Base-by-base conservation (phyloP, 1,139 yeast species). In the Zygosaccharomyces pseudobailii region DNA sequence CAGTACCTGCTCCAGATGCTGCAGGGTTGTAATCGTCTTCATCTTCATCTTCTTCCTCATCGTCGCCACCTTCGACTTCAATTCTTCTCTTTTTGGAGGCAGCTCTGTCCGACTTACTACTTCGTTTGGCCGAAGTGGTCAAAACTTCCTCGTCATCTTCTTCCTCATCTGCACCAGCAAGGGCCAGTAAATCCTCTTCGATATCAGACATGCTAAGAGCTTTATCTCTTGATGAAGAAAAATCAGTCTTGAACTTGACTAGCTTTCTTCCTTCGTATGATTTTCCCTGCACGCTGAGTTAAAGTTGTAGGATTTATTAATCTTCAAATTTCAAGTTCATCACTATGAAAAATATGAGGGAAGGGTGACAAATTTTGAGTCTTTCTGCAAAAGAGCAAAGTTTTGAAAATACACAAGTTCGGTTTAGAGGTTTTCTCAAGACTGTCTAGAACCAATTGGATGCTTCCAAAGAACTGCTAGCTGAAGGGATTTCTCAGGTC, bases 111-210 rank as follows among this genome's bases (percentile, higher is more conserved):
- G 61, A 55, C 13, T 54, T 56, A 39, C 52, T 55, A 9, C 53
- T 51, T 45, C 66, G 56, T 44, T 60, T 63, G 32, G 57, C 54
- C 9, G 63, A 53, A 17, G 59, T 47, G 13, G 57, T 50, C 33
- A 62, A 54, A 7, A 60, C 64, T 38, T 65, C 67, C n/a, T 68
- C 71, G 24, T 68, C 67, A 8, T 59, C 71, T 22, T 62, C 70
- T 25, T 59, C 65, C 36, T 57, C 66, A 40, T 76, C 86, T 30
- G 83, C 87, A 48, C 95, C 96, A 32, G 96, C 97, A 56, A 89
- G 77, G 6, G 95, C 96, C 65, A 89, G 77, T 69, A 88, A 79
- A 74, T 88, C 96, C 64, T 88, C 96, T 62, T 86, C 95, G 63
- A 85, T 78, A 67, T 84, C 92, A 50, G 74, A 71, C 75, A 71